phyloP scores from a whole-genome alignment of 148 eudicot genomes.

The Rhododendron ferrugineum region DNA sequence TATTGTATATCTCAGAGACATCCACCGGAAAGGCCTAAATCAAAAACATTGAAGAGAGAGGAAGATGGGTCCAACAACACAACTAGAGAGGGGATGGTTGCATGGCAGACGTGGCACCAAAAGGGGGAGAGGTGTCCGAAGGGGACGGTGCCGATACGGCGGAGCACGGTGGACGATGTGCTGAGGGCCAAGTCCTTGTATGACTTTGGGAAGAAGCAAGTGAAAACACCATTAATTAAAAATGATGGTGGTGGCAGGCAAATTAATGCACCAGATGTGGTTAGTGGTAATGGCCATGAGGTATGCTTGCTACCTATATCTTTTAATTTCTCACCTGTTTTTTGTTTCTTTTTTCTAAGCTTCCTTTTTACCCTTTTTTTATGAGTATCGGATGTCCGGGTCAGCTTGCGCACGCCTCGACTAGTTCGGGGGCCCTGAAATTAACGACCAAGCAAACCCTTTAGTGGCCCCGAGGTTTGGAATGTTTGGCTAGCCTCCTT shows the following conservation, averaged over 20 bases:
- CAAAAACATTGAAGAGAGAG: no score
- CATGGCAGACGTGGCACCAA: constrained; percentile 53
- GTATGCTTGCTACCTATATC: constrained; percentile 21
- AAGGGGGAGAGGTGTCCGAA: constrained; percentile 68
- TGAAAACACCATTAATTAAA: constrained; percentile 5
- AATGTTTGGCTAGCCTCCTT: not conserved
- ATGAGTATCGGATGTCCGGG: not conserved
- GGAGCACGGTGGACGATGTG: constrained; percentile 70
- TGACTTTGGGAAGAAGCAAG: constrained; percentile 74
- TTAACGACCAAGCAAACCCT: no score
- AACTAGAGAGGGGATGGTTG: no score
- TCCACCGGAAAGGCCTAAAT: no score
- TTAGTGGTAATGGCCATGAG: constrained; percentile 93
- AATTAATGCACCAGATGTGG: constrained; percentile 74
- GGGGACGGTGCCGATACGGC: constrained; percentile 82
- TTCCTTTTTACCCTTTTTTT: not conserved
- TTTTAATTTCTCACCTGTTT: not conserved
- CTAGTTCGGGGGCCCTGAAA: no score
- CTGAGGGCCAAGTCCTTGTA: constrained; percentile 84
- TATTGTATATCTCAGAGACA: no score
- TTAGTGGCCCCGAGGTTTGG: not conserved
- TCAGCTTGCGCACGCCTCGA: not conserved
- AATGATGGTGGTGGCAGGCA: constrained; percentile 21
- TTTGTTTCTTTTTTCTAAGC: not conserved
- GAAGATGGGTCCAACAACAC: no score